phyloP scores from a whole-genome alignment of 2,329 filamentous ascomycete genomes.

The Parafenestella ontariensis region DNA sequence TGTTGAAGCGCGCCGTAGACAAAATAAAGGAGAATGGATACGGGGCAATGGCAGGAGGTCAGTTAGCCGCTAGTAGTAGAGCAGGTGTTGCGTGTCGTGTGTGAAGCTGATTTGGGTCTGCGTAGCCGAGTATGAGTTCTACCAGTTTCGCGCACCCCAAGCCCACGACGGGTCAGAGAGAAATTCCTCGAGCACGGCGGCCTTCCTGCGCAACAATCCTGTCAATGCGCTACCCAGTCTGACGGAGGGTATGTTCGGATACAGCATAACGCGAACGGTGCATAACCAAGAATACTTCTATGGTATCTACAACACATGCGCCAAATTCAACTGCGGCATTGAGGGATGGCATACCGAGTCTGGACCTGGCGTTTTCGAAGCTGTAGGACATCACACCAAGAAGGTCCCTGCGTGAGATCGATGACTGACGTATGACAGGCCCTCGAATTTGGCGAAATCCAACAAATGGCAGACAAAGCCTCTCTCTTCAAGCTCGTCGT shows the following conservation, averaged over 20 bases:
- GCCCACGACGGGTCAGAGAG: constrained; percentile 58
- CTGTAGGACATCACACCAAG: constrained; percentile 57
- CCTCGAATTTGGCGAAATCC: constrained; percentile 86
- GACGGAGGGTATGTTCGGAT: constrained; percentile 95
- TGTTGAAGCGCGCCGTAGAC: constrained; percentile 72
- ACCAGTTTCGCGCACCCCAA: constrained; percentile 78
- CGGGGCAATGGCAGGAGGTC: constrained; percentile 88
- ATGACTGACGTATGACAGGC: constrained; percentile 62
- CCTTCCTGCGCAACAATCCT: constrained; percentile 76
- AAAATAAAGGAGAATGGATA: constrained; percentile 74
- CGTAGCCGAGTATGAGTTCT: constrained; percentile 93
- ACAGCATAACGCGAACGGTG: constrained; percentile 83
- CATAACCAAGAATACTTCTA: constrained; percentile 96
- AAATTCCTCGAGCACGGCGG: constrained; percentile 72
- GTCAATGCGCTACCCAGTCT: constrained; percentile 76
- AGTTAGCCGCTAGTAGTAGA: constrained; percentile 38
- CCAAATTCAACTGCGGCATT: constrained; percentile 78
- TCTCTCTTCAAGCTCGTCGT: constrained; percentile 94
- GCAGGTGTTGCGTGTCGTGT: constrained; percentile 19
- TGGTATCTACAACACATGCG: constrained; percentile 80
- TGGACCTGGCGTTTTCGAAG: constrained; percentile 93
- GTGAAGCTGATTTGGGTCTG: constrained; percentile 25
- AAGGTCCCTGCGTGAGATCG: not conserved
- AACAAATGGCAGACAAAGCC: constrained; percentile 89
- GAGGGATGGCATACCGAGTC: constrained; percentile 97